Percentiles rank a stretch among this genome's conserved stretches.
phyloP scores from a whole-genome alignment of 148 eudicot species.

The Camellia lanceoleosa region DNA sequence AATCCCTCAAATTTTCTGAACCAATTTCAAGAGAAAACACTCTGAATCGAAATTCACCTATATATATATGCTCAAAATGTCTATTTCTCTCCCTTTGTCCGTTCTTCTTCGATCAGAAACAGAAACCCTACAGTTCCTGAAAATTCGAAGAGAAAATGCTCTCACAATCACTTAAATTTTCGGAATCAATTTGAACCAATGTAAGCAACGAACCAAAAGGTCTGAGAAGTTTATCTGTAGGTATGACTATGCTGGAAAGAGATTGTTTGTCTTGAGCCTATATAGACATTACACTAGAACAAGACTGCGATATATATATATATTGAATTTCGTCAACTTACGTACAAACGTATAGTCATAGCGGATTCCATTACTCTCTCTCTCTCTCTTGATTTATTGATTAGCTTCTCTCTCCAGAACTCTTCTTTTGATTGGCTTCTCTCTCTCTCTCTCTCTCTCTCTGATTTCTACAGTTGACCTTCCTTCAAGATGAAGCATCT shows the following conservation, averaged over 20 bases:
- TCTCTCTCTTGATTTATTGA: not conserved
- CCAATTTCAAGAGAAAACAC: too few relatives aligned
- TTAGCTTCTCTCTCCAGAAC: not conserved
- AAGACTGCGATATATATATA: too few relatives aligned
- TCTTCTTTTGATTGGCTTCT: not conserved
- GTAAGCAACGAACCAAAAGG: not conserved
- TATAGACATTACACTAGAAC: too few relatives aligned
- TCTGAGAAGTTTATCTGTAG: not conserved
- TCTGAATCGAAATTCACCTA: too few relatives aligned
- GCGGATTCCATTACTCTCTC: not conserved
- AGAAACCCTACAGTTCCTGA: too few relatives aligned
- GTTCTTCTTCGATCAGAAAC: too few relatives aligned
- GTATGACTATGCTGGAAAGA: not conserved
- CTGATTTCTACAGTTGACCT: not conserved
- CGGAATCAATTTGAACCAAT: not conserved
- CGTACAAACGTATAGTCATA: not conserved
- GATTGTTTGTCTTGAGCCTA: not conserved
- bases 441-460: not conserved
- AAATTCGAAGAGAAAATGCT: too few relatives aligned
- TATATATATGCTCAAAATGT: too few relatives aligned
- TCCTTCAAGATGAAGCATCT: conserved; percentile 5
- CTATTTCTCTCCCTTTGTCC: too few relatives aligned
- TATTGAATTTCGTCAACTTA: too few relatives aligned
- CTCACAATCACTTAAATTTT: too few relatives aligned
- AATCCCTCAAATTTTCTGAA: too few relatives aligned